phyloP scores from a whole-genome alignment of 2,329 filamentous ascomycete genomes.

The Aspergillus sp. region DNA sequence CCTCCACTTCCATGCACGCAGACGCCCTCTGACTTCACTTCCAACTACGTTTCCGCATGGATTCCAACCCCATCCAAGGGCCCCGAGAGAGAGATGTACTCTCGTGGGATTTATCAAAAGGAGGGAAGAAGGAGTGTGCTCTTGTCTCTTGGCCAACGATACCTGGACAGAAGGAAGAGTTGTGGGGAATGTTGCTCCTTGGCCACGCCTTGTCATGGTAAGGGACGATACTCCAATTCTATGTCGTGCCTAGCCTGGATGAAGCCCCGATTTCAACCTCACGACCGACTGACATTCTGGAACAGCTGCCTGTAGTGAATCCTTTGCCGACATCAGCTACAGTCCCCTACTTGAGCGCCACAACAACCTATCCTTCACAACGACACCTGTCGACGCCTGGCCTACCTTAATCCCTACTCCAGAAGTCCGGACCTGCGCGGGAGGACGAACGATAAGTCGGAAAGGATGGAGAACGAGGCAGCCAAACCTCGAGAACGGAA shows the following conservation, averaged over 20 bases:
- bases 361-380: too few relatives aligned
- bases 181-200: not conserved
- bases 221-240: not conserved
- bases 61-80: slow-evolving; percentile 14
- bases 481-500: not conserved
- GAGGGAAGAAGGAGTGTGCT: slow-evolving; percentile 16
- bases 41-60: slow-evolving; percentile 6
- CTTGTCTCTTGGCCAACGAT: slow-evolving; percentile 9
- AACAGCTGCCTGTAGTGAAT: not conserved
- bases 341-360: not conserved
- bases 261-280: not conserved
- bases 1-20: slow-evolving; percentile 4
- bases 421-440: too few relatives aligned
- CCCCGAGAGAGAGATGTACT: slow-evolving; percentile 10
- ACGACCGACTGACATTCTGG: not conserved
- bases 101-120: slow-evolving; percentile 13
- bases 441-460: too few relatives aligned
- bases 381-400: too few relatives aligned
- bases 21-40: not conserved
- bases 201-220: not conserved
- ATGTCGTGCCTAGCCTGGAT: not conserved
- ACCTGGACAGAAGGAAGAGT: not conserved
- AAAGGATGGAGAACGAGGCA: not conserved
- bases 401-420: too few relatives aligned
- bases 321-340: not conserved